Conservation (phyloP, 108 stramenopile genomes). For the Skeletonema grethae region DNA sequence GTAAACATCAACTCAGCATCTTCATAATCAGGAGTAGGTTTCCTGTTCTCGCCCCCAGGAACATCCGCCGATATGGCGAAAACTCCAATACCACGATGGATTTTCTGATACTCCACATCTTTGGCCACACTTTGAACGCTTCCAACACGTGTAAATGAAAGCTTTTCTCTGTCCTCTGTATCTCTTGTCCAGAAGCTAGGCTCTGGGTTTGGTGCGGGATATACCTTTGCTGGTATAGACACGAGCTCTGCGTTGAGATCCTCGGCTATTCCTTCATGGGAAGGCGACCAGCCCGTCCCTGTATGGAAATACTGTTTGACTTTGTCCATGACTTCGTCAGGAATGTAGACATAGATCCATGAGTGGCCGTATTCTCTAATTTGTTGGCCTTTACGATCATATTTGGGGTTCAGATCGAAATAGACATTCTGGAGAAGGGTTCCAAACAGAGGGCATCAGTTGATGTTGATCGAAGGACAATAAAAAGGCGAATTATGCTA, state of each 20-base stretch:
- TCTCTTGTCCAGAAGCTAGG: slow-evolving; percentile 3
- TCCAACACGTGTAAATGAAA: slow-evolving; percentile 4
- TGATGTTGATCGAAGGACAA: background rate
- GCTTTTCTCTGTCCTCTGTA: background rate
- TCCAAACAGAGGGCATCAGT: background rate
- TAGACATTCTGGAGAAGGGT: background rate
- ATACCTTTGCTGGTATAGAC: slow-evolving; percentile 3
- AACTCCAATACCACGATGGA: slow-evolving; percentile 1
- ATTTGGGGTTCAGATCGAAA: slow-evolving; percentile 1
- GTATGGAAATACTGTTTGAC: slow-evolving; percentile 1
- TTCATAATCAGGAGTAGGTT: background rate
- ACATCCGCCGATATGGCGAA: background rate
- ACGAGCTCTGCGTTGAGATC: background rate
- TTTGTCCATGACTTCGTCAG: background rate
- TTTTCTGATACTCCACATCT: background rate
- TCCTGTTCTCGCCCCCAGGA: background rate
- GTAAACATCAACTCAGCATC: slow-evolving; percentile 5
- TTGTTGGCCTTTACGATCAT: background rate
- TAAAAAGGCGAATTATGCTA: background rate
- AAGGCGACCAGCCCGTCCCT: background rate
- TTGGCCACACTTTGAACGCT: background rate
- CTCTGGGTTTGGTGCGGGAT: slow-evolving; percentile 1
- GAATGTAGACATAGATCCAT: slow-evolving; percentile 5
- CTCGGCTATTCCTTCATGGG: slow-evolving; percentile 1
- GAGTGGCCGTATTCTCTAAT: background rate